Evolutionary conservation across 2,329 filamentous ascomycete genomes (phyloP), one percentile per base, ranked within the genome.

Genomic region (Monosporascus sp.): DNA sequence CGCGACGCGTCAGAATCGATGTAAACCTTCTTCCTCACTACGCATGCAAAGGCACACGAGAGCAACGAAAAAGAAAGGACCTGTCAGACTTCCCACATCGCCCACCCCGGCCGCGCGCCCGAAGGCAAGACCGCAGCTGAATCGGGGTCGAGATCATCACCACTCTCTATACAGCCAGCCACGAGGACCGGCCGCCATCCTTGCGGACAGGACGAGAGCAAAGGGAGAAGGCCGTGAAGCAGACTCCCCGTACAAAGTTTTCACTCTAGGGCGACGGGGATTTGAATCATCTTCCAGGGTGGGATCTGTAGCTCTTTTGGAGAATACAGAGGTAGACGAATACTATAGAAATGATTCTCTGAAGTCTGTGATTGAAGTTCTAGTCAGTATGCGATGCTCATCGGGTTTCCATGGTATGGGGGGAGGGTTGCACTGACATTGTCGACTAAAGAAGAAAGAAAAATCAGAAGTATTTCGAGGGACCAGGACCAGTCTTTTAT

Each of bases 331-430:
- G 85, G 81, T 80, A 82, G 88, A 91, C 85, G 85, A 89, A 81
- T 86, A 92, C 90, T 96, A 91, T 92, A 96, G 88, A 96, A 95
- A 89, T 90, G 89, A 93, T 93, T 92, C 89, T 90, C 74, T 78
- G 70, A 59, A 60, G 61, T 65, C 62, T 66, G 60, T 56, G 49
- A 31, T 36, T 46, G 20, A 15, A 25, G 38, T 42, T 39, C 51
- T 22, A 56, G 52, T 60, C 52, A 59, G 56, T 37, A 18, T 50
- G 18, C 53, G 47, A 20, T 45, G 49, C 44, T 54, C 50, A 50
- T 52, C 42, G 58, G 55, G 53, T 22, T 39, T 50, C 45, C 54
- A 57, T 51, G 60, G 56, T 65, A 66, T 67, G 67, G 68, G 72
- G 70, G 63, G 56, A 51, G 64, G 70, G 62, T 71, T 50, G 36